Evolutionary conservation across 208 protist genomes (phyloP).

Genomic region (Eutreptiella sp.): DNA sequence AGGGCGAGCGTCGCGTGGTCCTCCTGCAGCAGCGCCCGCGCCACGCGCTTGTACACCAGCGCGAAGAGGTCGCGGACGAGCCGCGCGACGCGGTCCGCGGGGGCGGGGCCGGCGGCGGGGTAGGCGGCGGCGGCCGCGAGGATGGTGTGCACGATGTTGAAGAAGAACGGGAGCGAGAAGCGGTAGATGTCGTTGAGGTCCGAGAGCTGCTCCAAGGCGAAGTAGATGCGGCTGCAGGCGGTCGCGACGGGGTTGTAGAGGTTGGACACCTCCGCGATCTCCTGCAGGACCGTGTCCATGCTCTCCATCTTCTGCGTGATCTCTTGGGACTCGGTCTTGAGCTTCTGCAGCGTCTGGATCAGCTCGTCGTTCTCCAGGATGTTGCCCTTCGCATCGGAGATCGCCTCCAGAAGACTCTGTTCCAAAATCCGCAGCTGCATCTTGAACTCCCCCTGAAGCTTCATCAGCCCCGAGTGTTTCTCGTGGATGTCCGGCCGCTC

Average conservation of each 20-base stretch:
- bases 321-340: slow-evolving; percentile 82
- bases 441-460: slow-evolving; percentile 88
- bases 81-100: slow-evolving; percentile 33
- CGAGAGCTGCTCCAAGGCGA: slow-evolving; percentile 82
- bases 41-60: slow-evolving; percentile 59
- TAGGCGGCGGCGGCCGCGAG: slow-evolving; percentile 52
- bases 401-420: slow-evolving; percentile 85
- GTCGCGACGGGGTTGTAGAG: slow-evolving; percentile 86
- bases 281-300: slow-evolving; percentile 81
- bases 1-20: slow-evolving; percentile 88
- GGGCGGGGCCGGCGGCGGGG: slow-evolving; percentile 19
- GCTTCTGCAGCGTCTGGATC: slow-evolving; percentile 79
- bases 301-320: slow-evolving; percentile 80
- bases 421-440: slow-evolving; percentile 86
- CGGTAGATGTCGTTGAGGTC: slow-evolving; percentile 92
- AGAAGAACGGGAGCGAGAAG: slow-evolving; percentile 91
- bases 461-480: slow-evolving; percentile 78
- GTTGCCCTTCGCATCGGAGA: slow-evolving; percentile 84
- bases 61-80: slow-evolving; percentile 58
- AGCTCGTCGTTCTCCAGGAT: slow-evolving; percentile 95
- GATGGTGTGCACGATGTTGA: slow-evolving; percentile 76
- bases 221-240: slow-evolving; percentile 83
- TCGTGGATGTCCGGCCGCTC: slow-evolving; percentile 93
- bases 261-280: slow-evolving; percentile 64
- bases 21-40: slow-evolving; percentile 82